A percentile compares a stretch with the other conserved stretches of the same genome.
Conservation (phyloP, 768 basidiomycete species). For the Leccinum uliginosum region DNA sequence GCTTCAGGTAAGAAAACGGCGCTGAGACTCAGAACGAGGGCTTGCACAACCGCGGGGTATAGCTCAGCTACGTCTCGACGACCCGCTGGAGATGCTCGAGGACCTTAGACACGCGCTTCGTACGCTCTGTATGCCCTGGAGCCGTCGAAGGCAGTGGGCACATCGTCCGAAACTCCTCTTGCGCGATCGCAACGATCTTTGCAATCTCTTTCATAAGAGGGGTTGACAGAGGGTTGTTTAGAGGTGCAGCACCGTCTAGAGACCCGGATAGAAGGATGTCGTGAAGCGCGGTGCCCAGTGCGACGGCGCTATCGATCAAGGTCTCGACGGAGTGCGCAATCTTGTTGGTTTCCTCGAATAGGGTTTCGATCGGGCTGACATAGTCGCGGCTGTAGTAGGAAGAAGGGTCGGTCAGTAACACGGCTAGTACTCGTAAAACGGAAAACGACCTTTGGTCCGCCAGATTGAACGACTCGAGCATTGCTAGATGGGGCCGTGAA, state of each 20-base stretch:
- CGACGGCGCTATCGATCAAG: not conserved
- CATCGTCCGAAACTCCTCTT: conserved; percentile 2
- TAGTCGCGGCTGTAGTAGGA: not conserved
- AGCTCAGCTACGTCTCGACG: conserved; percentile 10
- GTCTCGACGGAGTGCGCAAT: conserved; percentile 4
- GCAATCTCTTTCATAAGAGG: not conserved
- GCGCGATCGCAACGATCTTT: not conserved
- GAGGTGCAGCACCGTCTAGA: not conserved
- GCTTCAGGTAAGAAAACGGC: conserved; percentile 8
- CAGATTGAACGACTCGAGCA: not conserved
- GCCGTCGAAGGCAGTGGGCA: conserved; percentile 7
- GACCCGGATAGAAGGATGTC: not conserved
- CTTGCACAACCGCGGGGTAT: conserved; percentile 9
- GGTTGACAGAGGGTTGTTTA: not conserved
- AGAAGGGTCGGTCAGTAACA: not conserved
- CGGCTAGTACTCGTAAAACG: not conserved
- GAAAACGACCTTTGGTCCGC: not conserved
- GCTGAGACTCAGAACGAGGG: conserved; percentile 8
- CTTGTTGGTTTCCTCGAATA: conserved; percentile 2
- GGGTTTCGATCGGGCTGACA: not conserved
- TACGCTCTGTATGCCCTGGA: conserved; percentile 10
- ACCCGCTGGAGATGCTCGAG: not conserved
- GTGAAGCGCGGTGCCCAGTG: not conserved
- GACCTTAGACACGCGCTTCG: not conserved
- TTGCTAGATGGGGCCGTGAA: not conserved